Evolutionary conservation across 495 filamentous ascomycete genomes (phyloP).

Genomic region (Penicillium roqueforti): DNA sequence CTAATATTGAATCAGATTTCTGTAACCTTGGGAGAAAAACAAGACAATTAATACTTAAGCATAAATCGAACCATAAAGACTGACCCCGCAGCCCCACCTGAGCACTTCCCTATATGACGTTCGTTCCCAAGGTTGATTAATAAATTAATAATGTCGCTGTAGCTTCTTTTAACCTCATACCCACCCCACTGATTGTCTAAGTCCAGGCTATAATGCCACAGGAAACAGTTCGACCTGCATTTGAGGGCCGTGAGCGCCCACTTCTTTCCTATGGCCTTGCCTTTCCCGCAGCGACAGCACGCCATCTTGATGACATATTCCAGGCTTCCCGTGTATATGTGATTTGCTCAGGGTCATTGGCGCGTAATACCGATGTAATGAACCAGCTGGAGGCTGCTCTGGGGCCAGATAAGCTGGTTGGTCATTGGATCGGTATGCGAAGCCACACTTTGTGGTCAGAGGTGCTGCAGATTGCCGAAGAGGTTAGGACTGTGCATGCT

Average conservation of each 20-base stretch:
- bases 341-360: constrained; percentile 56
- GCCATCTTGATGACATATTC: constrained; percentile 50
- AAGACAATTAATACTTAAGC: too few relatives aligned
- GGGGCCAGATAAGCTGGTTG: constrained; percentile 41
- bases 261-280: constrained; percentile 50
- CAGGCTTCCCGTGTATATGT: constrained; percentile 53
- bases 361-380: constrained; percentile 50
- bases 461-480: constrained; percentile 50
- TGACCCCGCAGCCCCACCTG: too few relatives aligned
- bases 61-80: too few relatives aligned
- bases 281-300: constrained; percentile 46
- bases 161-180: too few relatives aligned
- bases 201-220: constrained; percentile 12
- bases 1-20: too few relatives aligned
- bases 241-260: constrained; percentile 34
- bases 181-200: not conserved
- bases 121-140: too few relatives aligned
- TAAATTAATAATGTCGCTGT: too few relatives aligned
- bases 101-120: too few relatives aligned
- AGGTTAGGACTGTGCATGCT: constrained; percentile 42
- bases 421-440: constrained; percentile 52
- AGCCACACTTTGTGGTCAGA: constrained; percentile 60
- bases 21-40: too few relatives aligned
- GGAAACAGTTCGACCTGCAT: constrained; percentile 40
- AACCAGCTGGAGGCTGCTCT: constrained; percentile 43